Percentiles rank a stretch among this genome's conserved stretches.
Evolutionary conservation across 2,329 filamentous ascomycete genomes (phyloP).

Genomic region (Paecilomyces niveus): DNA sequence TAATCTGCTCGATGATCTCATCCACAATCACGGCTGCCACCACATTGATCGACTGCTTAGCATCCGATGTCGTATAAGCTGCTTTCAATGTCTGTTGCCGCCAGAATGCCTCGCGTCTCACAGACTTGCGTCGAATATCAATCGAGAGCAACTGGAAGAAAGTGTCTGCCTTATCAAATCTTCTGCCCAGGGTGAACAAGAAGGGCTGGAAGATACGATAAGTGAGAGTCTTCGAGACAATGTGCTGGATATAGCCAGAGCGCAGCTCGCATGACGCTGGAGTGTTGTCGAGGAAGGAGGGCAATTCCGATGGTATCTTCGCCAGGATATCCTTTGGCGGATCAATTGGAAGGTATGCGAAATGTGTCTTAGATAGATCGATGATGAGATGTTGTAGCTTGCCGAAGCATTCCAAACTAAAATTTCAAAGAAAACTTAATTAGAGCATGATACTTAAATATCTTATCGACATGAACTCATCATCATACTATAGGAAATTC

Average conservation of each 20-base stretch:
- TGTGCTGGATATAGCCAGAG: conserved; percentile 48
- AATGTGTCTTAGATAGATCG: conserved; percentile 46
- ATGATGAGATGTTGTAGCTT: conserved; percentile 46
- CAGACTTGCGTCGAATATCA: conserved; percentile 50
- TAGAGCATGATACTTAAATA: conserved; percentile 35
- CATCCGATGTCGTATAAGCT: conserved; percentile 50
- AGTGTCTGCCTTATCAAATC: conserved; percentile 50
- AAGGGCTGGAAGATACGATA: conserved; percentile 53
- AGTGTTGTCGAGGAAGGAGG: conserved; percentile 49
- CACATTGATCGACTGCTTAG: conserved; percentile 50
- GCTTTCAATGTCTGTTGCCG: conserved; percentile 52
- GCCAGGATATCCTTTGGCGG: conserved; percentile 45
- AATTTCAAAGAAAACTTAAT: conserved; percentile 24
- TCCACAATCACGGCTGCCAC: conserved; percentile 50
- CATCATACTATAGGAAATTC: conserved; percentile 12
- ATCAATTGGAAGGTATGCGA: conserved; percentile 45
- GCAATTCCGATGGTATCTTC: conserved; percentile 46
- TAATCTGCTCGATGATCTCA: conserved; percentile 49
- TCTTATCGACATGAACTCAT: conserved; percentile 20
- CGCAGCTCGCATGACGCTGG: conserved; percentile 46
- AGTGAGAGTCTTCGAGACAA: conserved; percentile 50
- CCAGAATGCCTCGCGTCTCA: conserved; percentile 52
- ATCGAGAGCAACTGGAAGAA: conserved; percentile 49
- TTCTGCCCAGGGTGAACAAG: conserved; percentile 48
- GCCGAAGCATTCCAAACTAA: conserved; percentile 46